Conservation (phyloP, 441 rosid genomes). For the Brassica hybrid region DNA sequence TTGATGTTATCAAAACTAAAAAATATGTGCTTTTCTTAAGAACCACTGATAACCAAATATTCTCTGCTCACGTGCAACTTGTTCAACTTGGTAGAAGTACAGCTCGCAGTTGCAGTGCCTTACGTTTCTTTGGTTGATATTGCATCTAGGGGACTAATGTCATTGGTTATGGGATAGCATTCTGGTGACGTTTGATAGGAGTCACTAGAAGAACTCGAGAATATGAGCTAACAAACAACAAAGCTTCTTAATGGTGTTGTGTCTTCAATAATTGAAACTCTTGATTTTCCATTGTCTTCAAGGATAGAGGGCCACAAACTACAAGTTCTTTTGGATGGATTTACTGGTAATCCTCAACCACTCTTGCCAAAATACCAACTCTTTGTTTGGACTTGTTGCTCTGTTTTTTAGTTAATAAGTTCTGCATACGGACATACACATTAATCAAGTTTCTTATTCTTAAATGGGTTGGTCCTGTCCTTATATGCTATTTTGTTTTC, state of each 20-base stretch:
- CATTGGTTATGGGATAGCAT: conserved; percentile 17
- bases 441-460: conserved; percentile 7
- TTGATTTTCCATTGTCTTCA: conserved; percentile 23
- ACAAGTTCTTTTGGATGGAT: conserved; percentile 35
- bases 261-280: conserved; percentile 32
- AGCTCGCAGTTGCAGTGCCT: conserved; percentile 17
- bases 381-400: conserved; percentile 38
- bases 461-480: conserved; percentile 2
- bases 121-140: conserved; percentile 11
- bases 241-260: background rate
- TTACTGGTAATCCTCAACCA: conserved; percentile 36
- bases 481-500: conserved; percentile 3
- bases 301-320: conserved; percentile 35
- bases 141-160: background rate
- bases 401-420: conserved; percentile 38
- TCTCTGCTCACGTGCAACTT: conserved; percentile 34
- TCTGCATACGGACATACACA: conserved; percentile 14
- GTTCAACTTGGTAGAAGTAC: conserved; percentile 29
- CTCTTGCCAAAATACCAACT: conserved; percentile 38
- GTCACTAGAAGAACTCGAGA: conserved; percentile 18
- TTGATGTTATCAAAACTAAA: background rate
- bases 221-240: conserved; percentile 26
- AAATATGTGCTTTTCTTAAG: background rate
- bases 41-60: conserved; percentile 6
- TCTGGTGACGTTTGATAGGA: conserved; percentile 26